These are phyloP conservation scores for Hemisphaericaspora xylanilytica DNA, from an alignment of 1,139 yeast genomes.

Conservation along the genomic window DNA sequence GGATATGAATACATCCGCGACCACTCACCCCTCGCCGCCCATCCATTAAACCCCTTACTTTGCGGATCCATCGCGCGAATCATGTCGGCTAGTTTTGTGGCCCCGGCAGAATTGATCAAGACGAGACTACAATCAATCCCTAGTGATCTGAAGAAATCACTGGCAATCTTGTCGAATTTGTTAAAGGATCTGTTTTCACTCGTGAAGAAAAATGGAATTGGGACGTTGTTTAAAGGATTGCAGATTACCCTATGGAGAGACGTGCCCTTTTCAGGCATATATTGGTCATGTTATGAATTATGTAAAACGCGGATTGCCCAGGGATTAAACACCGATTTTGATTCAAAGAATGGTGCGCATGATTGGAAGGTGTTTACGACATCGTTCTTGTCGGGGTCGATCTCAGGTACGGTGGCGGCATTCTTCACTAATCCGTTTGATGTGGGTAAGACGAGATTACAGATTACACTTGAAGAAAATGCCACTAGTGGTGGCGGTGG, in stretches of 20 bases:
- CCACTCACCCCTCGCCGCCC: conserved; percentile 55
- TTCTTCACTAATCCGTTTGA: conserved; percentile 90
- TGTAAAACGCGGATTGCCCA: conserved; percentile 28
- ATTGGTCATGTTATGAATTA: conserved; percentile 83
- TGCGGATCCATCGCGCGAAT: conserved; percentile 88
- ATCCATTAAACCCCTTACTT: conserved; percentile 65
- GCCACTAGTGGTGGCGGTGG: too few relatives aligned
- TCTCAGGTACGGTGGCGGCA: conserved; percentile 86
- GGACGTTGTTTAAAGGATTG: conserved; percentile 77
- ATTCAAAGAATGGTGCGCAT: conserved; percentile 20
- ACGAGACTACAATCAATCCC: conserved; percentile 90
- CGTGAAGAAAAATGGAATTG: conserved; percentile 55
- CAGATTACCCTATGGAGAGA: conserved; percentile 93
- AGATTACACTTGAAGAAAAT: conserved; percentile 46
- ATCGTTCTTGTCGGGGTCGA: conserved; percentile 79
- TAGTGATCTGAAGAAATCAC: conserved; percentile 26
- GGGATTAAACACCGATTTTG: conserved; percentile 26
- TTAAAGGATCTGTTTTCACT: conserved; percentile 56
- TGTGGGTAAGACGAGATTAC: conserved; percentile 93
- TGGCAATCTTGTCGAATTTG: conserved; percentile 47
- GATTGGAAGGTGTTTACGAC: conserved; percentile 61
- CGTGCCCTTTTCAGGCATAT: conserved; percentile 93
- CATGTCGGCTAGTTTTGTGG: conserved; percentile 77
- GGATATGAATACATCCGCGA: conserved; percentile 89
- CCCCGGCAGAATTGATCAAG: conserved; percentile 85